Conservation (phyloP, 164 flowering plant genomes). For the Echeveria elegans region DNA sequence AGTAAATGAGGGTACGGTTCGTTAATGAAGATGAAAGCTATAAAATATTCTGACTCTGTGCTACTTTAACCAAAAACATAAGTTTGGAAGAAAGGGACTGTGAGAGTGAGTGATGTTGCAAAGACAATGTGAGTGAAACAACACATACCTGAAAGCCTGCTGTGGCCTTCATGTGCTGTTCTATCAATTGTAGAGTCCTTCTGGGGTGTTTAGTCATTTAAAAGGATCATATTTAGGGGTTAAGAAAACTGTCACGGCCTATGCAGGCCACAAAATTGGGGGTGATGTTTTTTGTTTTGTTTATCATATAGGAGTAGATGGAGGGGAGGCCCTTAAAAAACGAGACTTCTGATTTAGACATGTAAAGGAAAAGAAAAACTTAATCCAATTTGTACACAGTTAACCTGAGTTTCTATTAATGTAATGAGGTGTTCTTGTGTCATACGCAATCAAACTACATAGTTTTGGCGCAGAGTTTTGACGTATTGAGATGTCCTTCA, state of each 20-base stretch:
- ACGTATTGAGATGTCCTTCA: too few relatives aligned
- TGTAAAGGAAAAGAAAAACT: too few relatives aligned
- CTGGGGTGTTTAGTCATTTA: background rate
- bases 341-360: too few relatives aligned
- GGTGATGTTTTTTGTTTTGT: background rate
- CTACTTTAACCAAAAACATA: background rate
- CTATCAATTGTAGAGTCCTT: background rate
- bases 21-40: background rate
- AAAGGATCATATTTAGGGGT: background rate
- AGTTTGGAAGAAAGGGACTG: background rate
- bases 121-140: constrained; percentile 2
- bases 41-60: background rate
- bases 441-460: too few relatives aligned
- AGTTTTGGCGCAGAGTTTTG: too few relatives aligned
- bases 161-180: background rate
- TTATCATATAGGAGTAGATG: too few relatives aligned
- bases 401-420: too few relatives aligned
- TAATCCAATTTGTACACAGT: too few relatives aligned
- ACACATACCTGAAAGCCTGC: background rate
- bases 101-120: constrained; percentile 6
- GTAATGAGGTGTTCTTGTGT: too few relatives aligned
- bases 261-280: background rate
- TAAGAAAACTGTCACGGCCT: constrained; percentile 1
- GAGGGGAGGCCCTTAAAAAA: too few relatives aligned
- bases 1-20: background rate